Evolutionary conservation across 768 basidiomycete genomes (phyloP), one percentile per base, ranked within the genome.

Genomic region (Termitomyces bulborhizus): DNA sequence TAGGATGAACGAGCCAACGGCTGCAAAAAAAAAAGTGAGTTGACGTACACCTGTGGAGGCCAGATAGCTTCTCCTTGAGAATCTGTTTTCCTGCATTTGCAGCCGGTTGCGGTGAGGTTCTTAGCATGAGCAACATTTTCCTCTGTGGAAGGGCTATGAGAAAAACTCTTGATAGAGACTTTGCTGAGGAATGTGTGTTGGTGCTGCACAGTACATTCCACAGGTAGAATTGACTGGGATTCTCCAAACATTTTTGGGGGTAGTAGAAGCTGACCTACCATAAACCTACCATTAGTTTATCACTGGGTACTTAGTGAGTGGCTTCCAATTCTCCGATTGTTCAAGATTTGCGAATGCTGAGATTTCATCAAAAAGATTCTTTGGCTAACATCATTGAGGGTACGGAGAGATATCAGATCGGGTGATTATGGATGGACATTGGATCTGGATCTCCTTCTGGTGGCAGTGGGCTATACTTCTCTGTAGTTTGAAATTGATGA

Each of bases 61-160:
- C 81, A 83, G 21, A 83, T 79, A n/a, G 80, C 76, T 58, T 83
- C 81, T 36, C 56, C 47, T 29, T 64, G 61, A 39, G 73, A 70
- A 51, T 78, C 81, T 34, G 75, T 81, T 59, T 81, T 79, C 79
- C 81, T 83, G 57, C 69, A 76, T 64, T 78, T 78, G 51, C 81
- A 73, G 47, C 73, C 72, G 31, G 68, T 74, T 46, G 76, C 73
- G 41, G 74, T 70, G 57, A 74, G 70, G 62, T 75, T 66, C n/a
- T 62, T 58, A 16, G 59, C 62, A 27, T 66, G 59, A 8, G 60
- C 58, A n/a, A 56, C 57, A 46, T 64, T 68, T 52, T 76, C 71
- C 44, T 72, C 67, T n/a, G 67, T 65, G 2, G 73, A 71, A 12
- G 72, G 70, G 3, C 71, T 67, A 53, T 73, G 73, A 4, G 74